Conservation (phyloP, 75 land plant species). For the Pinus taeda region DNA sequence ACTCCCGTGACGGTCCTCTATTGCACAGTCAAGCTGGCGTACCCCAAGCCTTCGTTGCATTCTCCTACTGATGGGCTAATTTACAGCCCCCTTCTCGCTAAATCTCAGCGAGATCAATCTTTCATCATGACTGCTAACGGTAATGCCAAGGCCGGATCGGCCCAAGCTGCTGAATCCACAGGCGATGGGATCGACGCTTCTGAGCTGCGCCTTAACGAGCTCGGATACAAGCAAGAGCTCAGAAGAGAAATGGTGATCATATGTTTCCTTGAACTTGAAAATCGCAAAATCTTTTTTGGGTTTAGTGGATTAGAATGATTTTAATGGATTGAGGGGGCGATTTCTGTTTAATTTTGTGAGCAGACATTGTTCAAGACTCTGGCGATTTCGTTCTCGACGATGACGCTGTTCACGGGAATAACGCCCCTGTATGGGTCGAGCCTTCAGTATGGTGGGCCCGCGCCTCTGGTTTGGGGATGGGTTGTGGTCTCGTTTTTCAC, state of each 20-base stretch:
- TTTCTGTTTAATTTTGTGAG: neutral
- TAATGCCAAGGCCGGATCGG: too few relatives aligned
- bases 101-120: too few relatives aligned
- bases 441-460: conserved; percentile 69
- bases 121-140: too few relatives aligned
- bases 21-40: too few relatives aligned
- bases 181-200: conserved; percentile 49
- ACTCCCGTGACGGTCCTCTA: too few relatives aligned
- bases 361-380: conserved; percentile 79
- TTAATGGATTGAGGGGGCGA: neutral
- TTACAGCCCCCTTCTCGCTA: too few relatives aligned
- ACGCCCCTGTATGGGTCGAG: conserved; percentile 75
- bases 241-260: conserved; percentile 66
- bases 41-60: too few relatives aligned
- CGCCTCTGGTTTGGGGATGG: conserved; percentile 83
- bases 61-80: too few relatives aligned
- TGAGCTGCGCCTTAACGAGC: conserved; percentile 81
- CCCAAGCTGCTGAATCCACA: too few relatives aligned
- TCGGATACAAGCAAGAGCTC: conserved; percentile 89
- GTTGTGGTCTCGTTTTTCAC: conserved; percentile 81
- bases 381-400: conserved; percentile 76
- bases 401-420: conserved; percentile 84
- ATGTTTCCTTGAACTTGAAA: neutral
- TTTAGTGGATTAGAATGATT: too few relatives aligned
- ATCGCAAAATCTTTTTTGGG: too few relatives aligned